Percentiles rank a stretch among this genome's conserved stretches.
These are phyloP conservation scores for Passiflora organensis DNA, from an alignment of 345 rosid species.

Conservation along the genomic window DNA sequence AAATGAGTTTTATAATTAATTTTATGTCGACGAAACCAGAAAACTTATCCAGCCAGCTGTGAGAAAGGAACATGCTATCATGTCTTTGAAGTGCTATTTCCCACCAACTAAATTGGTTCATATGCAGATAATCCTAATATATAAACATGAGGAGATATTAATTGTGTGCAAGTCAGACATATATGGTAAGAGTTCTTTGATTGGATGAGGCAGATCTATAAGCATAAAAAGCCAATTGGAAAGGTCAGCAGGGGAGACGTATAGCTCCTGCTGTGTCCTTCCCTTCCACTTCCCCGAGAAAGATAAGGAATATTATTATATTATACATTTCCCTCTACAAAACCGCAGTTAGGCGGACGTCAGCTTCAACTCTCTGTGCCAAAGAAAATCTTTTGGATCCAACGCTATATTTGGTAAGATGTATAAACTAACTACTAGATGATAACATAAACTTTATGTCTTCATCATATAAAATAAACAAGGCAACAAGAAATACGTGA, in stretches of 20 bases:
- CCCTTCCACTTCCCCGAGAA: conserved; percentile 6
- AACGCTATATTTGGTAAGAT: too few species aligned
- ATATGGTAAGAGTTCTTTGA: background rate
- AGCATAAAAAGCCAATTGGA: conserved; percentile 23
- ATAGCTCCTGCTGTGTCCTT: conserved; percentile 11
- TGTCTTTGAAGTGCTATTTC: too few species aligned
- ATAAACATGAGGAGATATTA: too few species aligned
- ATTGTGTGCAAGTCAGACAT: too few species aligned
- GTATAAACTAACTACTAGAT: too few species aligned
- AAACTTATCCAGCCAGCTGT: too few species aligned
- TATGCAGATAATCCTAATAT: too few species aligned
- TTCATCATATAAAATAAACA: conserved; percentile 19
- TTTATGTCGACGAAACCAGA: too few species aligned
- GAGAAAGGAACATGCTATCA: too few species aligned
- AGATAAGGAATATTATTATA: background rate
- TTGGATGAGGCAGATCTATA: conserved; percentile 22
- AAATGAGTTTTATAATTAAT: too few species aligned
- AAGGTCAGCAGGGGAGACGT: conserved; percentile 30
- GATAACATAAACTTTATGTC: conserved; percentile 10
- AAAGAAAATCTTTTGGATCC: background rate
- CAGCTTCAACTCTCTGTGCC: conserved; percentile 24
- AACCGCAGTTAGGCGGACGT: conserved; percentile 54
- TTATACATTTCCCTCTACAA: conserved; percentile 6
- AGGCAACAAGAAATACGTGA: conserved; percentile 25
- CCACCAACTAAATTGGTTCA: too few species aligned